Percentiles rank a stretch among this genome's conserved stretches.
Conservation (phyloP, 1,284 basidiomycete species). For the Takashimella koratensis region DNA sequence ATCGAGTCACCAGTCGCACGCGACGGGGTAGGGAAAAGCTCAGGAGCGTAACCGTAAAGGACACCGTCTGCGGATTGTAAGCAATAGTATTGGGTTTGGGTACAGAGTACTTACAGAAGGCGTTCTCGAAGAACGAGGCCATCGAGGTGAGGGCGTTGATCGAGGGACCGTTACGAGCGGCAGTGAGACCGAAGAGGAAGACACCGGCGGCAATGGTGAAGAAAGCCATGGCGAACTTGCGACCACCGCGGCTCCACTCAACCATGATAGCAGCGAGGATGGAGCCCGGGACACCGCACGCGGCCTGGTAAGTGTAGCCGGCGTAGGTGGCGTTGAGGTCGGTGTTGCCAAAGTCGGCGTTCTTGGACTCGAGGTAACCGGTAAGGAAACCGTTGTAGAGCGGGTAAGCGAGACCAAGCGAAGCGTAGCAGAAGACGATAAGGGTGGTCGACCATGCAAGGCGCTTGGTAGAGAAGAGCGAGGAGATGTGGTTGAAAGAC, state of each 20-base stretch:
- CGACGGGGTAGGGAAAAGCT: constrained; percentile 62
- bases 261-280: constrained; percentile 58
- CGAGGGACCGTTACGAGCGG: constrained; percentile 52
- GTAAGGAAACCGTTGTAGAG: constrained; percentile 54
- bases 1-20: constrained; percentile 64
- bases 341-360: constrained; percentile 32
- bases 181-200: constrained; percentile 63
- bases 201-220: constrained; percentile 57
- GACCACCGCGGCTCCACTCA: constrained; percentile 54
- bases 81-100: constrained; percentile 43
- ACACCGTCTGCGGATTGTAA: constrained; percentile 53
- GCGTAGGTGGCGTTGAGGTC: constrained; percentile 51
- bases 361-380: constrained; percentile 53
- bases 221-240: constrained; percentile 56
- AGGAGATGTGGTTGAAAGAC: constrained; percentile 54
- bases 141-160: constrained; percentile 59
- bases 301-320: constrained; percentile 53
- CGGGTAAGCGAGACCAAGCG: constrained; percentile 59
- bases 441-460: constrained; percentile 56
- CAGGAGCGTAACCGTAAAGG: constrained; percentile 61
- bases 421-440: constrained; percentile 57
- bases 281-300: constrained; percentile 58
- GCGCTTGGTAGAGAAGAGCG: constrained; percentile 55
- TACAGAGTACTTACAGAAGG: constrained; percentile 23
- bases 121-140: constrained; percentile 54